Evolutionary conservation across 176 grass and related monocot genomes (phyloP).

Genomic region (Cymbopogon citratus): DNA sequence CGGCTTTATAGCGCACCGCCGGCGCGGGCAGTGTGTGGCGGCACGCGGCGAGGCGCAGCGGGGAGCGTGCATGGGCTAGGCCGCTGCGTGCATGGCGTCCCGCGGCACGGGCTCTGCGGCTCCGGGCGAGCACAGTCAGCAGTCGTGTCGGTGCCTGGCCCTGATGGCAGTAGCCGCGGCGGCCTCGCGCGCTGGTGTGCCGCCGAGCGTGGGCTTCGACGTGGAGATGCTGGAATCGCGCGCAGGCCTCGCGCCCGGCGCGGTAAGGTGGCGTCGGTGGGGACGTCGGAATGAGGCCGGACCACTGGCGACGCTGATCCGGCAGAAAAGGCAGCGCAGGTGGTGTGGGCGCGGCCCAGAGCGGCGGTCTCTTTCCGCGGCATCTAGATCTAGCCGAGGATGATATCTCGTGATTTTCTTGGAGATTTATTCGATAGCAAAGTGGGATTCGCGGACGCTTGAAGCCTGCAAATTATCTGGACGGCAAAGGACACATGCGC

Average conservation of each 20-base stretch:
- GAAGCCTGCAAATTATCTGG: background rate
- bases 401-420: background rate
- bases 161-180: background rate
- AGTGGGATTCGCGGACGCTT: background rate
- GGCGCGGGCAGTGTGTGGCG: slow-evolving; percentile 20
- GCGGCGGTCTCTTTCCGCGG: background rate
- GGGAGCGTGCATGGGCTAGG: slow-evolving; percentile 34
- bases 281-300: background rate
- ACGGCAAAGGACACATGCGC: background rate
- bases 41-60: slow-evolving; percentile 28
- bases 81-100: slow-evolving; percentile 26
- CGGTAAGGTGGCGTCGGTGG: background rate
- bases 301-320: background rate
- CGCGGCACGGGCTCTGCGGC: background rate
- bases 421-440: background rate
- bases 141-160: background rate
- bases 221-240: background rate
- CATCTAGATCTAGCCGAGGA: background rate
- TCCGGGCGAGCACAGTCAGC: too few relatives aligned
- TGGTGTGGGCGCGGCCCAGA: too few relatives aligned
- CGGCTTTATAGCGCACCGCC: slow-evolving; percentile 46
- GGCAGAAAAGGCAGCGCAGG: too few relatives aligned
- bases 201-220: too few relatives aligned
- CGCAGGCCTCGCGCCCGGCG: too few relatives aligned
- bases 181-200: background rate